Percentiles rank a stretch among this genome's conserved stretches.
These are phyloP conservation scores for Tremella yokohamensis DNA, from an alignment of 768 basidiomycete species.

Conservation along the genomic window DNA sequence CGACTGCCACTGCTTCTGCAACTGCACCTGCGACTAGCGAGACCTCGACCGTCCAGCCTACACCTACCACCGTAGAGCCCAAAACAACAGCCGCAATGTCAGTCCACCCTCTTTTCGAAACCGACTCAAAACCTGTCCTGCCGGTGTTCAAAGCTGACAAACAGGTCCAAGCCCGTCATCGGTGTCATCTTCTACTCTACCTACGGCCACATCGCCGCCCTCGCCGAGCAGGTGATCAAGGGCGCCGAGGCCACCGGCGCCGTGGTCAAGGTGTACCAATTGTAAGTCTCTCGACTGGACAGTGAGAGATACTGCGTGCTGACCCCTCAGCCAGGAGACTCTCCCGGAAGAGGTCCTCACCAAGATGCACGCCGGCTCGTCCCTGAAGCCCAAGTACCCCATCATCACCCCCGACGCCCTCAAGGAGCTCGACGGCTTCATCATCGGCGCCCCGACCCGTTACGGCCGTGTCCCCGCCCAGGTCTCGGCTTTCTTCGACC, in stretches of 20 bases:
- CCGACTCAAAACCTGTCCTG: too few relatives aligned
- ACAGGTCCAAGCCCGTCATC: constrained; percentile 34
- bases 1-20: too few relatives aligned
- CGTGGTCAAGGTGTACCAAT: constrained; percentile 49
- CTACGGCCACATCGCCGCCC: constrained; percentile 50
- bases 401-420: constrained; percentile 61
- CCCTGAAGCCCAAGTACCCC: constrained; percentile 62
- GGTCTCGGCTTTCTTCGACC: constrained; percentile 57
- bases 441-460: constrained; percentile 62
- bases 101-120: too few relatives aligned
- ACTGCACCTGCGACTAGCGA: too few relatives aligned
- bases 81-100: too few relatives aligned
- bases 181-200: constrained; percentile 47
- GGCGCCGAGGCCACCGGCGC: constrained; percentile 49
- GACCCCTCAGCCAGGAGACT: constrained; percentile 60
- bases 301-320: constrained; percentile 3
- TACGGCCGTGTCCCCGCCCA: constrained; percentile 48
- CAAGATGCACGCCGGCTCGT: constrained; percentile 64
- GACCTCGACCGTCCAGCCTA: too few relatives aligned
- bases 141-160: too few relatives aligned
- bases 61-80: too few relatives aligned
- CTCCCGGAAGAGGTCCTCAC: constrained; percentile 64
- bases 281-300: constrained; percentile 50
- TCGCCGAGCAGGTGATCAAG: constrained; percentile 48
- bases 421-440: constrained; percentile 60